A percentile compares a stretch with the other conserved stretches of the same genome.
phyloP scores from a whole-genome alignment of 1,284 basidiomycete genomes.

The Cryptococcus sp. region DNA sequence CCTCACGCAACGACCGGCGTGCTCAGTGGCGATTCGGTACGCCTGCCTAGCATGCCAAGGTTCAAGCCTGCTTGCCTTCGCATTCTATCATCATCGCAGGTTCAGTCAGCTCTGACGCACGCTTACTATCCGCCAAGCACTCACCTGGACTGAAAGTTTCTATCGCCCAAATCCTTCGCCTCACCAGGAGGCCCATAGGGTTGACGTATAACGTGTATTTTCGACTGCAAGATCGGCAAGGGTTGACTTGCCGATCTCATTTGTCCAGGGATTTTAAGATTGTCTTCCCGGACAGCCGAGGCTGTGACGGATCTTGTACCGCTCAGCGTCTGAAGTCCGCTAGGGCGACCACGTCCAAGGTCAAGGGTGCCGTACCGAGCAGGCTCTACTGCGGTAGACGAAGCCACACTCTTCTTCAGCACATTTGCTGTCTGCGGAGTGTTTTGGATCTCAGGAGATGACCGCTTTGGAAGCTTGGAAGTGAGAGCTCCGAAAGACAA shows the following conservation, averaged over 20 bases:
- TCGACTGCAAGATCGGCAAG: background rate
- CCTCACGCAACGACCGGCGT: conserved; percentile 15
- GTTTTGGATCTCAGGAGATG: background rate
- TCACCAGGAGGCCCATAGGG: conserved; percentile 82
- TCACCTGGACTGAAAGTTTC: conserved; percentile 70
- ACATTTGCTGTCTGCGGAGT: background rate
- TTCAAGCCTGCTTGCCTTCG: conserved; percentile 36
- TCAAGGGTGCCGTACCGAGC: background rate
- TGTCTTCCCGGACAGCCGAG: background rate
- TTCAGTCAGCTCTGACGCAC: background rate
- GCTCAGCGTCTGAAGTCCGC: background rate
- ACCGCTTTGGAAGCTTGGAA: conserved; percentile 8
- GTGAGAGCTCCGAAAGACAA: conserved; percentile 17
- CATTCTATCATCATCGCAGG: conserved; percentile 12
- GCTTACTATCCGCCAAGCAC: conserved; percentile 1
- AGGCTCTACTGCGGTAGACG: background rate
- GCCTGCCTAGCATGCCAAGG: conserved; percentile 38
- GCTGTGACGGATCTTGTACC: background rate
- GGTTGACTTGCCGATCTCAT: conserved; percentile 12
- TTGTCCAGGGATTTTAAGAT: background rate
- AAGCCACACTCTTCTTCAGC: background rate
- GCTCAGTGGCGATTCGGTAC: conserved; percentile 23
- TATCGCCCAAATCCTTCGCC: conserved; percentile 78
- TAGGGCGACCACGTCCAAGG: conserved; percentile 8
- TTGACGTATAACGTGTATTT: conserved; percentile 61